A percentile compares a stretch with the other conserved stretches of the same genome.
These are phyloP conservation scores for Gyromitra esculenta DNA, from an alignment of 2,329 filamentous ascomycete species.

Conservation along the genomic window DNA sequence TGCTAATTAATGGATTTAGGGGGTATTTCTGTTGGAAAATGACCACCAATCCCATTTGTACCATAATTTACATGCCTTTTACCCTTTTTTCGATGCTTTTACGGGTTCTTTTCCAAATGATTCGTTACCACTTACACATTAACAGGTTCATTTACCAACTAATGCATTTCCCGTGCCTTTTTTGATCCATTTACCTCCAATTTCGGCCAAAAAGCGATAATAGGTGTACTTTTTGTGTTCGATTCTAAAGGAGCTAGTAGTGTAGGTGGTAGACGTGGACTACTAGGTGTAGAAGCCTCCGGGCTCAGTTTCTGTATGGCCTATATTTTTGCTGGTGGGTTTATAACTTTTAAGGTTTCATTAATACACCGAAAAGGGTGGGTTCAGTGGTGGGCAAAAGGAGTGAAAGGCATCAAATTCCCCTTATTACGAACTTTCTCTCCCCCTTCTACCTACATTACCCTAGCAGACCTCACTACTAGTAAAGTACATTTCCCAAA, in stretches of 20 bases:
- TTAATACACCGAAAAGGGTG: background rate
- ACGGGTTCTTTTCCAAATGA: background rate
- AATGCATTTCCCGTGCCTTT: background rate
- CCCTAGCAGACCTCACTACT: background rate
- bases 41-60: background rate
- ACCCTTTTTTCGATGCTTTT: background rate
- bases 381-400: background rate
- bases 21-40: background rate
- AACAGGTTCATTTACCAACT: background rate
- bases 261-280: background rate
- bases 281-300: background rate
- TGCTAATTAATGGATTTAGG: constrained; percentile 1
- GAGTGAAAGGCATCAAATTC: background rate
- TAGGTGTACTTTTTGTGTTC: background rate
- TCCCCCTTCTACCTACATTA: background rate
- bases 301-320: background rate
- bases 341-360: background rate
- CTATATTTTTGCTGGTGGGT: background rate
- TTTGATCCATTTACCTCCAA: background rate
- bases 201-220: background rate
- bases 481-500: background rate
- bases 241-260: background rate
- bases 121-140: background rate
- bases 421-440: background rate
- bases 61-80: background rate